A percentile compares a stretch with the other conserved stretches of the same genome.
phyloP scores from a whole-genome alignment of 805 yeast species.

The Teunomyces lycoperdinae region DNA sequence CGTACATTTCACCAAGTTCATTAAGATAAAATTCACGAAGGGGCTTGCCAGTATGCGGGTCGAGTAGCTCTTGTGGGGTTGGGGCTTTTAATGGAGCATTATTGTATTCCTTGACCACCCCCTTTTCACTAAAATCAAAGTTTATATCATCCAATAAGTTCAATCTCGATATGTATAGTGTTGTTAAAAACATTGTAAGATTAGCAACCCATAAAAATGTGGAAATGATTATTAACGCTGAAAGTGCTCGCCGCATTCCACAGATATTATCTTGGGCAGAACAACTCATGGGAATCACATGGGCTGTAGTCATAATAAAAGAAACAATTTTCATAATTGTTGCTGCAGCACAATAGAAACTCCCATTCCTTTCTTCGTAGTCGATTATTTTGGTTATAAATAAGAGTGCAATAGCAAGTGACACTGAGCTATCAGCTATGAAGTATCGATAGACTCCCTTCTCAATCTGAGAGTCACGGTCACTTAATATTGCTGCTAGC shows the following conservation, averaged over 20 bases:
- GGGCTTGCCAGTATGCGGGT: constrained; percentile 14
- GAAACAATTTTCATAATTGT: constrained; percentile 33
- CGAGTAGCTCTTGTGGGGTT: not conserved
- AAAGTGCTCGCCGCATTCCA: constrained; percentile 31
- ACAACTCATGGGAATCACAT: constrained; percentile 27
- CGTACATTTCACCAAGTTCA: constrained; percentile 31
- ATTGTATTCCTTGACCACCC: constrained; percentile 7
- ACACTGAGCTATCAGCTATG: constrained; percentile 34
- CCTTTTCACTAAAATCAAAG: constrained; percentile 26
- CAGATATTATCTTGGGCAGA: constrained; percentile 19
- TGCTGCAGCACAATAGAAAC: constrained; percentile 37
- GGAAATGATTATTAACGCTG: constrained; percentile 36
- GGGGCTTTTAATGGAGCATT: not conserved
- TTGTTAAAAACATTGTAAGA: constrained; percentile 36
- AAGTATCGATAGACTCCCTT: constrained; percentile 33
- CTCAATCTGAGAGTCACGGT: constrained; percentile 21
- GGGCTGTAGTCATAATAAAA: constrained; percentile 28
- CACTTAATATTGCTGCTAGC: constrained; percentile 23
- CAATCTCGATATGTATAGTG: constrained; percentile 36
- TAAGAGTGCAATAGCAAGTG: constrained; percentile 31
- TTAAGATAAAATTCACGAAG: constrained; percentile 27
- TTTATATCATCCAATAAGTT: constrained; percentile 31
- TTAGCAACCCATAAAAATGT: constrained; percentile 38
- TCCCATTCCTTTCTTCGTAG: constrained; percentile 39
- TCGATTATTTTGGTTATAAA: constrained; percentile 36